phyloP scores from a whole-genome alignment of 768 basidiomycete genomes.

The Collybia mongolica region DNA sequence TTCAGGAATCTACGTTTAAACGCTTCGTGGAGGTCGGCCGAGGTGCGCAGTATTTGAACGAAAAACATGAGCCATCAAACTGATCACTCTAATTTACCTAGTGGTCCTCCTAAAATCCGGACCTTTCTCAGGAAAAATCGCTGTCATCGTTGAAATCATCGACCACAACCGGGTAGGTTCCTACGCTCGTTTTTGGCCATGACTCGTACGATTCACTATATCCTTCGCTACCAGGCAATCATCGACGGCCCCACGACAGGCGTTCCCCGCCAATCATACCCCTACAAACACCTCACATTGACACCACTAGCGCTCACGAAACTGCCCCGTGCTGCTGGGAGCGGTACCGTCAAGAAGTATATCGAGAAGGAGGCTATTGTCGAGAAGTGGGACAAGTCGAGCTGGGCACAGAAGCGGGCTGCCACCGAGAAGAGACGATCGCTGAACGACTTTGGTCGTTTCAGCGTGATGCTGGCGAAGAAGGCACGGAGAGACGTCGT shows the following conservation, averaged over 20 bases:
- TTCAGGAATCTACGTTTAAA: conserved; percentile 85
- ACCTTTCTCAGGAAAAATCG: conserved; percentile 83
- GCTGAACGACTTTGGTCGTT: conserved; percentile 90
- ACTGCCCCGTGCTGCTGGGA: conserved; percentile 85
- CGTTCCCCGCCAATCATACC: conserved; percentile 89
- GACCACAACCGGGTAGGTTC: conserved; percentile 94
- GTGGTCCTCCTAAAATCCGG: conserved; percentile 95
- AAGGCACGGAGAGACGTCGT: conserved; percentile 80
- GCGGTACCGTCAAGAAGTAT: conserved; percentile 80
- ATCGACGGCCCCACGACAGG: conserved; percentile 91
- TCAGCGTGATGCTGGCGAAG: conserved; percentile 86
- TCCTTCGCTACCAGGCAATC: conserved; percentile 62
- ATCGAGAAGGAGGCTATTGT: conserved; percentile 82
- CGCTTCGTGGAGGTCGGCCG: conserved; percentile 99
- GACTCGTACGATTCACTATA: neutral
- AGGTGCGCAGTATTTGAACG: conserved; percentile 45
- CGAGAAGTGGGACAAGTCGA: conserved; percentile 85
- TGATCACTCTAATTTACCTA: conserved; percentile 21
- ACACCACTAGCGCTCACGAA: conserved; percentile 80
- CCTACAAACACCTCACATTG: conserved; percentile 91
- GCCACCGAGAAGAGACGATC: conserved; percentile 71
- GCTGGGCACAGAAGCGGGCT: conserved; percentile 87
- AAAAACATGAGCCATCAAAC: neutral
- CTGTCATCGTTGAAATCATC: conserved; percentile 95
- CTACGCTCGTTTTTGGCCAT: neutral